A percentile compares a stretch with the other conserved stretches of the same genome.
These are phyloP conservation scores for Galerina marginata DNA, from an alignment of 768 basidiomycete species.

Conservation along the genomic window DNA sequence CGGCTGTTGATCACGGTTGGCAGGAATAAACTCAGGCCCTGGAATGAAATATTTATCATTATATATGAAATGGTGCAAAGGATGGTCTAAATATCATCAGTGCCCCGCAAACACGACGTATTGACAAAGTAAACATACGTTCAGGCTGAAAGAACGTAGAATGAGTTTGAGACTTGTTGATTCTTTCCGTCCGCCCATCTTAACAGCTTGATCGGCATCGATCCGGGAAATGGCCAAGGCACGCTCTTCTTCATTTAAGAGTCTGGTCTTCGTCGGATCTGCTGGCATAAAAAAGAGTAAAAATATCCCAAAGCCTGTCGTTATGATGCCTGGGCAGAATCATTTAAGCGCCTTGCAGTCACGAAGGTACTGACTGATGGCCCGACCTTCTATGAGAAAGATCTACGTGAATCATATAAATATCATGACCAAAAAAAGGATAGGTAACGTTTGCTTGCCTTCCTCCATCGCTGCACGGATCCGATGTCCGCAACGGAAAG, in stretches of 20 bases:
- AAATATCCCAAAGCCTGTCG: constrained; percentile 29
- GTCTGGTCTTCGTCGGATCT: constrained; percentile 31
- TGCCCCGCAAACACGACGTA: neutral
- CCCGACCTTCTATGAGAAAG: constrained; percentile 37
- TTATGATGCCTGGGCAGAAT: constrained; percentile 30
- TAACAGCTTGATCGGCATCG: constrained; percentile 34
- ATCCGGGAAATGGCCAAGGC: constrained; percentile 33
- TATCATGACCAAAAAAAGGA: neutral
- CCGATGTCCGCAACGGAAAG: constrained; percentile 39
- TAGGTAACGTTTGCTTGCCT: constrained; percentile 25
- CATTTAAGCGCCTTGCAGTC: neutral
- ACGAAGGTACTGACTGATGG: neutral
- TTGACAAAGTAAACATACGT: constrained; percentile 16
- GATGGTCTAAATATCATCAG: constrained; percentile 28
- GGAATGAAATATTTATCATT: constrained; percentile 48
- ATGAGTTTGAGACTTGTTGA: constrained; percentile 30
- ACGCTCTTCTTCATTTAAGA: constrained; percentile 34
- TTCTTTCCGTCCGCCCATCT: constrained; percentile 33
- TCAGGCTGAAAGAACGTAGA: constrained; percentile 26
- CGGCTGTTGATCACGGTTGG: constrained; percentile 51
- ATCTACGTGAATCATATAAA: constrained; percentile 22
- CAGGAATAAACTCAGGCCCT: constrained; percentile 49
- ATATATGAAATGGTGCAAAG: constrained; percentile 36
- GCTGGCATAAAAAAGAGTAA: constrained; percentile 33
- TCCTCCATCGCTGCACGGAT: constrained; percentile 37